Evolutionary conservation across 2,329 filamentous ascomycete genomes (phyloP).

Genomic region (Fusarium sp.): DNA sequence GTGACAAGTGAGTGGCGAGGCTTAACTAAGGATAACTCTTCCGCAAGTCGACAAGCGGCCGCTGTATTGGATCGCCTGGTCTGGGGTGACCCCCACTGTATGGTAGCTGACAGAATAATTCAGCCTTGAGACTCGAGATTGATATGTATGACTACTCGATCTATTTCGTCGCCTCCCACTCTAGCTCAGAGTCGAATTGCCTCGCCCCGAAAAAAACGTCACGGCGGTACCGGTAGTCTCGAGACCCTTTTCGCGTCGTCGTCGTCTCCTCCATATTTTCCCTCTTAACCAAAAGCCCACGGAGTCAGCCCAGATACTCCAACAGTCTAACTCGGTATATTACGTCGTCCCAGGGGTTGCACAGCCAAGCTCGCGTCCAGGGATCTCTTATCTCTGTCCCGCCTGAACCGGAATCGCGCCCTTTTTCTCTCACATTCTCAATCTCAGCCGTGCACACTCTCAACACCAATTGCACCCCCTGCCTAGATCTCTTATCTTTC

Average conservation of each 20-base stretch:
- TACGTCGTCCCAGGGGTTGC: constrained; percentile 5
- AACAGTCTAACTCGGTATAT: background rate
- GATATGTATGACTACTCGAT: accelerated
- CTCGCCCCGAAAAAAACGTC: constrained; percentile 21
- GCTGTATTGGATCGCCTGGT: constrained; percentile 22
- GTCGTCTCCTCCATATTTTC: background rate
- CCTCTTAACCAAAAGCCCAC: constrained; percentile 1
- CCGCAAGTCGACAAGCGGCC: constrained; percentile 37
- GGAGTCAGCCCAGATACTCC: background rate
- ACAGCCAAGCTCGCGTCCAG: constrained; percentile 12
- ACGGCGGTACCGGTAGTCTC: constrained; percentile 1
- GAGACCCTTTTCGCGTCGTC: background rate
- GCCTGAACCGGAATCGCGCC: constrained; percentile 8
- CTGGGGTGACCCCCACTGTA: constrained; percentile 31
- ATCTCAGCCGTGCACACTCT: constrained; percentile 5
- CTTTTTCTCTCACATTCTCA: constrained; percentile 1
- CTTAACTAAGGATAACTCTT: constrained; percentile 1
- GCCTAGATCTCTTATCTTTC: constrained; percentile 25
- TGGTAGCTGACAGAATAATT: background rate
- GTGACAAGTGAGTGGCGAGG: constrained; percentile 10
- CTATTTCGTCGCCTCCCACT: background rate
- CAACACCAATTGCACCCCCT: constrained; percentile 19
- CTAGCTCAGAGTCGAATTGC: constrained; percentile 8
- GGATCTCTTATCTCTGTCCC: constrained; percentile 30
- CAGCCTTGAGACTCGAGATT: accelerated